Evolutionary conservation across 345 rosid species (phyloP), one percentile per base, ranked within the genome.

Genomic region (Gynandropsis gynandra): DNA sequence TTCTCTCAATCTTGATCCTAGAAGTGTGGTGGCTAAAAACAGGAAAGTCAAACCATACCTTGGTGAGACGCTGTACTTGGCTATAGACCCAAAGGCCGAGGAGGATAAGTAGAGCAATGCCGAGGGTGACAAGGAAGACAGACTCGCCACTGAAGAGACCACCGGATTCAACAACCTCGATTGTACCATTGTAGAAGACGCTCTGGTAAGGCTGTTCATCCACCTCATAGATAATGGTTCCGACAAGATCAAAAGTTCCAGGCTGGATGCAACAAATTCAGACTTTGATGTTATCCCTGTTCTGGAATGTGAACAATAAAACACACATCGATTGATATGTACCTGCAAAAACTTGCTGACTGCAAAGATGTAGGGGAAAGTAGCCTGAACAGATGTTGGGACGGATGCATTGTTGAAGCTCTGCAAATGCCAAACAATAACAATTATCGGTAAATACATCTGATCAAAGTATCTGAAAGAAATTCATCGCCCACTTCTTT

Each of bases 261-360:
- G 97, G 80, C 99, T 88, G 80, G 58, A 63, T 11, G 44, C 19
- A 58, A 40, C 47, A 53, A 24, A 5, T 24, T 7, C 42, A 13
- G 21, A 57, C 4, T 14, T n/a, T 31, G 1, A 32, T 20, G 16
- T 65, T 4, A 37, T 14, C 41, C 39, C 7, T 50, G 42, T 37
- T 12, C 1, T 12, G 29, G 29, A 13, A 10, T 38, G 40, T 27
- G 40, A 42, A 16, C 15, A 40, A 29, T 13, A n/a, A 13, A 7
- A 42, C 1, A 42, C n/a, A 13, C n/a, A 1, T 8, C 16, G 10
- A 5, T 0, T n/a, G 21, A 42, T 19, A 54, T 18, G n/a, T 62
- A 93, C 99, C 99, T 88, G 95, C 38, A 88, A 69, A 72, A 52
- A 93, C 75, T 85, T 83, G 80, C 96, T 88, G 62, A 88, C 96